These are phyloP conservation scores for Blastobotrys apis DNA, from an alignment of 1,139 yeast species.

Conservation along the genomic window DNA sequence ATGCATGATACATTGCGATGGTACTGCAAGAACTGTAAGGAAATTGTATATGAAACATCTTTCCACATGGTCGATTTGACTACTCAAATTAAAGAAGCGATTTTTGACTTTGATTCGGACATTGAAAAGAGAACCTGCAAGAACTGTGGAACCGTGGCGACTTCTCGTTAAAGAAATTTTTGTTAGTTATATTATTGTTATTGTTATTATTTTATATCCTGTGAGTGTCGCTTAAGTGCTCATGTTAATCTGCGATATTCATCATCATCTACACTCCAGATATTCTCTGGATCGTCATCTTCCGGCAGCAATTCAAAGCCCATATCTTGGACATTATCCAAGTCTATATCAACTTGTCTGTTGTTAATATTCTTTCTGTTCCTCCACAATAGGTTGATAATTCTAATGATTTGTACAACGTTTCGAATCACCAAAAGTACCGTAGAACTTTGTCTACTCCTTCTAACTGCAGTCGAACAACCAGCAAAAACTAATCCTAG, in stretches of 20 bases:
- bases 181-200: not conserved
- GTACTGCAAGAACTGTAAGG: conserved; percentile 73
- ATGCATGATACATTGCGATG: conserved; percentile 70
- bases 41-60: conserved; percentile 60
- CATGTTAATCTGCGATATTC: not conserved
- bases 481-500: conserved; percentile 23
- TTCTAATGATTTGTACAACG: conserved; percentile 19
- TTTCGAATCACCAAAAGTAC: conserved; percentile 20
- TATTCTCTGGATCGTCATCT: conserved; percentile 11
- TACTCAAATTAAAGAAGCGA: conserved; percentile 84
- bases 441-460: conserved; percentile 20
- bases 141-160: conserved; percentile 57
- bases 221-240: not conserved
- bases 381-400: conserved; percentile 19
- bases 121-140: conserved; percentile 63
- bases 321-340: conserved; percentile 21
- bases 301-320: conserved; percentile 21
- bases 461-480: conserved; percentile 18
- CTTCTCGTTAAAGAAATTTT: conserved; percentile 15
- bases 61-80: conserved; percentile 82
- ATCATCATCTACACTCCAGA: conserved; percentile 15
- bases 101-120: conserved; percentile 63
- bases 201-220: not conserved
- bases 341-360: conserved; percentile 20
- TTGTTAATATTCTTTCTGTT: conserved; percentile 18